A percentile compares a stretch with the other conserved stretches of the same genome.
Evolutionary conservation across 1,139 yeast genomes (phyloP).

Genomic region (Fermentozyma sake): DNA sequence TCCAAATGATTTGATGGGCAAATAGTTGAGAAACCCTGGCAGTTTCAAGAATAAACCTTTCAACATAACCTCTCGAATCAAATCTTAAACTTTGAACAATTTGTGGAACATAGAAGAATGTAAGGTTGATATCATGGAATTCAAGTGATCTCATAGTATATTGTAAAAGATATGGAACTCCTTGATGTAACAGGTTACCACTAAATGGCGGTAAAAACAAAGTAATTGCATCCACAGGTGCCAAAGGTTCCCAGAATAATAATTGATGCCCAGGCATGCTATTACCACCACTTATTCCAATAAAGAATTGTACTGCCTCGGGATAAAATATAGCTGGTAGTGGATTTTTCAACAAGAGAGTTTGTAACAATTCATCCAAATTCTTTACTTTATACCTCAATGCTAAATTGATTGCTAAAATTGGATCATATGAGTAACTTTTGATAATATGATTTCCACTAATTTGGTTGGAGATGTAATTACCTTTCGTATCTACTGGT

Average conservation of each 20-base stretch:
- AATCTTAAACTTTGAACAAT: slow-evolving; percentile 88
- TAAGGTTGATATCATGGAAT: slow-evolving; percentile 78
- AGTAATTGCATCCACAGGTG: slow-evolving; percentile 84
- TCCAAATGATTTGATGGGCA: slow-evolving; percentile 98
- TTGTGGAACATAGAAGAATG: slow-evolving; percentile 97
- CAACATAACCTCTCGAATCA: slow-evolving; percentile 81
- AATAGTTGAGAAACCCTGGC: slow-evolving; percentile 87
- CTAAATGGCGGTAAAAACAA: slow-evolving; percentile 77
- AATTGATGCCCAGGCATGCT: slow-evolving; percentile 43
- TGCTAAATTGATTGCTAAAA: slow-evolving; percentile 68
- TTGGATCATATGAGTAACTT: slow-evolving; percentile 70
- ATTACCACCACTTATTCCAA: slow-evolving; percentile 42
- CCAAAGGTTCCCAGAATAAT: slow-evolving; percentile 69
- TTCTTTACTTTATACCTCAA: slow-evolving; percentile 50
- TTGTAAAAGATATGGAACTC: slow-evolving; percentile 72
- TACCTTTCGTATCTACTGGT: slow-evolving; percentile 40
- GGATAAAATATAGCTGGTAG: slow-evolving; percentile 57
- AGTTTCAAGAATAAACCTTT: slow-evolving; percentile 83
- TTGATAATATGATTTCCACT: slow-evolving; percentile 33
- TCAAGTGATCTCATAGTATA: slow-evolving; percentile 89
- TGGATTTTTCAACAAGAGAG: slow-evolving; percentile 53
- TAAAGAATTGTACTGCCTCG: slow-evolving; percentile 58
- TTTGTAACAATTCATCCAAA: slow-evolving; percentile 41
- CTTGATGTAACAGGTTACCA: no score
- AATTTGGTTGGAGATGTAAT: slow-evolving; percentile 28